Percentiles rank a stretch among this genome's conserved stretches.
These are phyloP conservation scores for Cryoendolithus antarcticus DNA, from an alignment of 2,329 filamentous ascomycete genomes.

Conservation along the genomic window DNA sequence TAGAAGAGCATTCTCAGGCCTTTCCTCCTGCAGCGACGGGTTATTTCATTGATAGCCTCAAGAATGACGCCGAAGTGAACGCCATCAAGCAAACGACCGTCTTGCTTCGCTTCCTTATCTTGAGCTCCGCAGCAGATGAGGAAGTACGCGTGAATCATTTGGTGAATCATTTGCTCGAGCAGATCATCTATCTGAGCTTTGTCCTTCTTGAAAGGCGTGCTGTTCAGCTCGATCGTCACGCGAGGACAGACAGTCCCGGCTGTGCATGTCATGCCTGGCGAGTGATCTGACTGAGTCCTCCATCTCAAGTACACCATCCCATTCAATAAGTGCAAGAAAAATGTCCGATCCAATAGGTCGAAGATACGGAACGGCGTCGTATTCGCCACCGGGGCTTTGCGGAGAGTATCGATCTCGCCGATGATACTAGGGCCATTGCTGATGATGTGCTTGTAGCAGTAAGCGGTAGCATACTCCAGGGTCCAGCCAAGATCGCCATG, in stretches of 20 bases:
- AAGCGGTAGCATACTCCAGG: constrained; percentile 31
- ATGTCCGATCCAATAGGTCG: constrained; percentile 22
- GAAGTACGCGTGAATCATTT: constrained; percentile 36
- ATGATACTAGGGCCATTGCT: constrained; percentile 14
- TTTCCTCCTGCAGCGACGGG: constrained; percentile 14
- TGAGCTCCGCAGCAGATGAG: constrained; percentile 29
- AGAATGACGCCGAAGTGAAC: constrained; percentile 30
- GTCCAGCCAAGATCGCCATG: constrained; percentile 27
- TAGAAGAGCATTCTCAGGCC: constrained; percentile 24
- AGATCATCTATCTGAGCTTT: constrained; percentile 21
- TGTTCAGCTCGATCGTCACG: constrained; percentile 26
- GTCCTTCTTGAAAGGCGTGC: constrained; percentile 14
- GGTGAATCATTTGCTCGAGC: constrained; percentile 28
- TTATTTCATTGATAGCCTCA: constrained; percentile 25
- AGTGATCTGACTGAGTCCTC: constrained; percentile 12
- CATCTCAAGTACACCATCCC: constrained; percentile 26
- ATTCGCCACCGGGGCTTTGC: constrained; percentile 14
- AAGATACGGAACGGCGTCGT: constrained; percentile 25
- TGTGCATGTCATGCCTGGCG: constrained; percentile 26
- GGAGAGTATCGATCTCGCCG: constrained; percentile 15
- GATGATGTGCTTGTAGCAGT: constrained; percentile 23
- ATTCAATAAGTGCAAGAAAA: constrained; percentile 28
- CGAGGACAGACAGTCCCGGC: constrained; percentile 19
- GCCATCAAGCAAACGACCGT: constrained; percentile 26
- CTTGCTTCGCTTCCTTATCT: constrained; percentile 18